phyloP scores from a whole-genome alignment of 129 eudicot species.

The Kitagawia praeruptora region DNA sequence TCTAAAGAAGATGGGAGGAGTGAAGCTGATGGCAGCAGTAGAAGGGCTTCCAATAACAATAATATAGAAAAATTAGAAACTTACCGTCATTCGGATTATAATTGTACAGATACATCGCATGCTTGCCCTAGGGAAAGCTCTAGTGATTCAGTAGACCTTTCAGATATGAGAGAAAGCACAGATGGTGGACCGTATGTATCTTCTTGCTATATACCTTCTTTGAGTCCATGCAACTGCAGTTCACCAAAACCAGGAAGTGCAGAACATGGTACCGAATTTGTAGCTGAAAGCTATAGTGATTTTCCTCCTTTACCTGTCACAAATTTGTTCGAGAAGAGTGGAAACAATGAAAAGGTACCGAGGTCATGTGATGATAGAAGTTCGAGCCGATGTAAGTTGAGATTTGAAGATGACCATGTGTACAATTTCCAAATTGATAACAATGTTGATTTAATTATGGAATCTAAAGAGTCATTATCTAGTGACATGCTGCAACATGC shows the following conservation, averaged over 20 bases:
- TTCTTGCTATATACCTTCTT: conserved; percentile 42
- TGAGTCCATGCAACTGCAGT: conserved; percentile 32
- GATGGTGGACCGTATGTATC: conserved; percentile 52
- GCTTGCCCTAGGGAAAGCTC: conserved; percentile 37
- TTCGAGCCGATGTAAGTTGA: conserved; percentile 45
- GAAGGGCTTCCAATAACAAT: conserved; percentile 29
- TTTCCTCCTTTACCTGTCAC: conserved; percentile 84
- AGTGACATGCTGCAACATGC: conserved; percentile 23
- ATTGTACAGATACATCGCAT: conserved; percentile 39
- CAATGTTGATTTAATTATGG: conserved; percentile 80
- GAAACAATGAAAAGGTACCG: conserved; percentile 25
- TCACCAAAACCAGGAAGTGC: conserved; percentile 35
- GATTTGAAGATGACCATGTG: conserved; percentile 51
- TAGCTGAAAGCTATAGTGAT: conserved; percentile 50
- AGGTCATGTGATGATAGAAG: conserved; percentile 27
- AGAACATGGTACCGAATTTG: conserved; percentile 29
- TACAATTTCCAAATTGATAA: conserved; percentile 68
- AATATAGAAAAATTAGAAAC: conserved; percentile 35
- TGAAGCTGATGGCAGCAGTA: conserved; percentile 46
- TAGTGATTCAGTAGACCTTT: conserved; percentile 43
- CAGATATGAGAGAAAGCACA: conserved; percentile 41
- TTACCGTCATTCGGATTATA: conserved; percentile 33
- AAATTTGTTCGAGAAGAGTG: conserved; percentile 53
- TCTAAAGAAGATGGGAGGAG: conserved; percentile 47
- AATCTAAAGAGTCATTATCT: conserved; percentile 31